A percentile compares a stretch with the other conserved stretches of the same genome.
Conservation (phyloP, 192 early-diverging fungal genomes). For the Backusella morwellensis region DNA sequence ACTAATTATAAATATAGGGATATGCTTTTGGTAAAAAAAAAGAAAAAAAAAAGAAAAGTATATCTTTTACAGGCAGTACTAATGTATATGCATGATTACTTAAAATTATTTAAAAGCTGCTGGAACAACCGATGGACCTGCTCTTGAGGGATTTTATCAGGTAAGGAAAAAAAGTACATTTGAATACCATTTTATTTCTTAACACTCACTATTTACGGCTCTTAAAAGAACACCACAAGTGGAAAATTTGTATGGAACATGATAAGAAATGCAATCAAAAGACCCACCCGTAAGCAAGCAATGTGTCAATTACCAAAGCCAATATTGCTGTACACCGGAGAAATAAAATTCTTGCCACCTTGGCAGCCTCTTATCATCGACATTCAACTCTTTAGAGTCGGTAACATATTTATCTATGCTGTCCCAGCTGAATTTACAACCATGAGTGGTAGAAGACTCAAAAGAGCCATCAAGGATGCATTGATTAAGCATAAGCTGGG, state of each 20-base stretch:
- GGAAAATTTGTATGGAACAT: slow-evolving; percentile 20
- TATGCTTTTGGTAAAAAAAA: slow-evolving; percentile 26
- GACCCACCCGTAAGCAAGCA: slow-evolving; percentile 31
- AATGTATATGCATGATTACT: not conserved
- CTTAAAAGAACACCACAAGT: slow-evolving; percentile 15
- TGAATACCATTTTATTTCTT: not conserved
- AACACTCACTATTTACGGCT: not conserved
- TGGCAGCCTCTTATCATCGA: slow-evolving; percentile 56
- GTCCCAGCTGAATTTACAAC: slow-evolving; percentile 61
- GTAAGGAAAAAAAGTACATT: not conserved
- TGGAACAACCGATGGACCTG: slow-evolving; percentile 56
- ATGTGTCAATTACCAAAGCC: slow-evolving; percentile 55
- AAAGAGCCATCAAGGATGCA: slow-evolving; percentile 16
- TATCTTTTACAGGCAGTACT: not conserved
- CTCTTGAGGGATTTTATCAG: slow-evolving; percentile 22
- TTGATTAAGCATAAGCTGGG: slow-evolving; percentile 36
- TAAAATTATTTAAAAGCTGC: slow-evolving; percentile 35
- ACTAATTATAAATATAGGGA: slow-evolving; percentile 36
- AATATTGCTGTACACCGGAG: slow-evolving; percentile 57
- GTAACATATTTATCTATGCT: slow-evolving; percentile 46
- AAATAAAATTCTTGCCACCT: slow-evolving; percentile 43
- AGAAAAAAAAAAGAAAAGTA: not conserved
- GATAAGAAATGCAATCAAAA: not conserved
- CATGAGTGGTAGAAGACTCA: slow-evolving; percentile 53
- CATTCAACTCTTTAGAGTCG: slow-evolving; percentile 42